These are phyloP conservation scores for Didymella exigua DNA, from an alignment of 2,329 filamentous ascomycete species.

Conservation along the genomic window DNA sequence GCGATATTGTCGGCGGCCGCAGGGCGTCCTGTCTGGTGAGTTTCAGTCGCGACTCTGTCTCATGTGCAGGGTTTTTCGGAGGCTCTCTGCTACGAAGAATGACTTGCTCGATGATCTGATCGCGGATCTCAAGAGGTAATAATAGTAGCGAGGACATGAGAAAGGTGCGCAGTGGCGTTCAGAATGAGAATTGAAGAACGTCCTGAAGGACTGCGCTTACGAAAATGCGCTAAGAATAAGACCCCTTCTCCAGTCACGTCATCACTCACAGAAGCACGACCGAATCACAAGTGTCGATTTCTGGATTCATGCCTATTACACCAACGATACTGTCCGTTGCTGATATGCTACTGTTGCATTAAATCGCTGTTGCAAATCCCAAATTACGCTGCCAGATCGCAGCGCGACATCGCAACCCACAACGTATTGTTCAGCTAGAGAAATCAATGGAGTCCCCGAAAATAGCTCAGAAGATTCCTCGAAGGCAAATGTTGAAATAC, in stretches of 20 bases:
- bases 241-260: neutral
- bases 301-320: no score
- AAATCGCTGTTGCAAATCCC: neutral
- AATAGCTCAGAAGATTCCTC: no score
- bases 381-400: neutral
- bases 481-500: no score
- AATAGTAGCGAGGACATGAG: conserved; percentile 2
- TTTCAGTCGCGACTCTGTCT: neutral
- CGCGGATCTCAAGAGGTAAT: conserved; percentile 11
- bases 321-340: neutral
- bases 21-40: neutral
- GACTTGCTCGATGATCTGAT: conserved; percentile 13
- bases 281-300: neutral
- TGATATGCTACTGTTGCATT: no score
- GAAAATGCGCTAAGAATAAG: neutral
- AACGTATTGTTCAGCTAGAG: no score
- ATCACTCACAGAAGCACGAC: neutral
- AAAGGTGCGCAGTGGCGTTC: neutral
- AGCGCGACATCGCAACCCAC: no score
- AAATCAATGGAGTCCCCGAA: no score
- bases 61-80: conserved; percentile 5
- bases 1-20: neutral
- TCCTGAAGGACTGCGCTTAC: neutral
- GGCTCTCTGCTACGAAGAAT: neutral
- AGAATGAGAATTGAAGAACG: neutral